phyloP scores from a whole-genome alignment of 345 rosid species.

The Kernera saxatilis region DNA sequence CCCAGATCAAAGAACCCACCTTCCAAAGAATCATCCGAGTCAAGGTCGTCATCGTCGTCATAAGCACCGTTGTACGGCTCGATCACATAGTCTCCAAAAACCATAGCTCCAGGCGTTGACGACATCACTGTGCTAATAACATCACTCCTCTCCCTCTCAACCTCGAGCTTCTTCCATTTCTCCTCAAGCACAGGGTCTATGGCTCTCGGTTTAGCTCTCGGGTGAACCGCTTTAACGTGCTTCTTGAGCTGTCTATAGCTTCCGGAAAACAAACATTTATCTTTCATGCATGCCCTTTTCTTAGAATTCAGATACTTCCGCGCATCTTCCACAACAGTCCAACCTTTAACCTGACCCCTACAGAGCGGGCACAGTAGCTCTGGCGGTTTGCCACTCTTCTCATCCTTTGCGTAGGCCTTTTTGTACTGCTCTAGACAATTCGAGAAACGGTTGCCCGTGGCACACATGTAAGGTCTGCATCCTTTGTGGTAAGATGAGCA shows the following conservation, averaged over 20 bases:
- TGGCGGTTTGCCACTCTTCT: slow-evolving; percentile 43
- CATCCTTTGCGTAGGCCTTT: slow-evolving; percentile 60
- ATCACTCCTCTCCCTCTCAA: slow-evolving; percentile 59
- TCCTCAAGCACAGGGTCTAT: slow-evolving; percentile 71
- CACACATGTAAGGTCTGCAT: slow-evolving; percentile 89
- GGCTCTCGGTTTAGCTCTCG: slow-evolving; percentile 65
- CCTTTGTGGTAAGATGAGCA: slow-evolving; percentile 84
- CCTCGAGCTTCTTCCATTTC: slow-evolving; percentile 76
- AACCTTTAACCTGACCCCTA: slow-evolving; percentile 89
- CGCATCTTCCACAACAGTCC: slow-evolving; percentile 72
- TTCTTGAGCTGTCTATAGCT: slow-evolving; percentile 60
- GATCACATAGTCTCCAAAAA: slow-evolving; percentile 84
- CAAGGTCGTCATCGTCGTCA: slow-evolving; percentile 43
- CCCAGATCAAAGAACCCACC: slow-evolving; percentile 41
- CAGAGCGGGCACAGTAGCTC: slow-evolving; percentile 82
- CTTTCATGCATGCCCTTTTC: slow-evolving; percentile 78
- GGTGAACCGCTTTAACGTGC: slow-evolving; percentile 73
- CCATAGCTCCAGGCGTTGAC: slow-evolving; percentile 66
- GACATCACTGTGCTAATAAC: slow-evolving; percentile 69
- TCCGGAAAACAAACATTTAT: slow-evolving; percentile 58
- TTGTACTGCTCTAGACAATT: slow-evolving; percentile 87
- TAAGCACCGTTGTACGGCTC: slow-evolving; percentile 48
- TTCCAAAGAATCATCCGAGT: slow-evolving; percentile 51
- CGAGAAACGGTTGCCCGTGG: slow-evolving; percentile 70
- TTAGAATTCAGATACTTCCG: slow-evolving; percentile 56